Evolutionary conservation across 2,329 filamentous ascomycete genomes (phyloP).

Genomic region (Trichophyton simii): DNA sequence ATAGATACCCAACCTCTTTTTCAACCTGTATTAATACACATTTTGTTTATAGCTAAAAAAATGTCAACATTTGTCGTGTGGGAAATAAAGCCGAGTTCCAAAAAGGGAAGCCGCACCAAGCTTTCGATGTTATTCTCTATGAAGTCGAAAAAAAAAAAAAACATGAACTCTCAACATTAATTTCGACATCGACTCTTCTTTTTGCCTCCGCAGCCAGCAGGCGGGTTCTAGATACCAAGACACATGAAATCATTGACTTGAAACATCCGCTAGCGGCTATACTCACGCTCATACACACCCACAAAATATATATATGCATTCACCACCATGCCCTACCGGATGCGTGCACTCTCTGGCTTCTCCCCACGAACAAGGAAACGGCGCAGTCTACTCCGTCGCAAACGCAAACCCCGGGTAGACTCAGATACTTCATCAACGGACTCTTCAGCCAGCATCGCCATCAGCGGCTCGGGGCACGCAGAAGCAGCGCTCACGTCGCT

Average conservation of each 20-base stretch:
- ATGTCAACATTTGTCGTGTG: not conserved
- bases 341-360: not conserved
- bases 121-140: not conserved
- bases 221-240: not conserved
- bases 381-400: not conserved
- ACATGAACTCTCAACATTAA: not conserved
- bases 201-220: not conserved
- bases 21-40: not conserved
- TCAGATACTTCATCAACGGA: not conserved
- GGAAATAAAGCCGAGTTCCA: not conserved
- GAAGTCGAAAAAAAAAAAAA: not conserved
- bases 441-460: not conserved
- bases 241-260: not conserved
- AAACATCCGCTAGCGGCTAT: not conserved
- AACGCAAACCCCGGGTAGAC: not conserved
- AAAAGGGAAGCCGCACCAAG: not conserved
- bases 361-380: not conserved
- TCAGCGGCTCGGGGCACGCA: not conserved
- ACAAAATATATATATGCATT: not conserved
- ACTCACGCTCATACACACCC: not conserved
- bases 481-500: not conserved
- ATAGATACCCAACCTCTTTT: not conserved
- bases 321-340: not conserved
- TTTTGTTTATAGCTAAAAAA: not conserved
- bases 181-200: not conserved